A percentile compares a stretch with the other conserved stretches of the same genome.
Evolutionary conservation across 768 basidiomycete genomes (phyloP).

Genomic region (Naganishia vaughanmartiniae): DNA sequence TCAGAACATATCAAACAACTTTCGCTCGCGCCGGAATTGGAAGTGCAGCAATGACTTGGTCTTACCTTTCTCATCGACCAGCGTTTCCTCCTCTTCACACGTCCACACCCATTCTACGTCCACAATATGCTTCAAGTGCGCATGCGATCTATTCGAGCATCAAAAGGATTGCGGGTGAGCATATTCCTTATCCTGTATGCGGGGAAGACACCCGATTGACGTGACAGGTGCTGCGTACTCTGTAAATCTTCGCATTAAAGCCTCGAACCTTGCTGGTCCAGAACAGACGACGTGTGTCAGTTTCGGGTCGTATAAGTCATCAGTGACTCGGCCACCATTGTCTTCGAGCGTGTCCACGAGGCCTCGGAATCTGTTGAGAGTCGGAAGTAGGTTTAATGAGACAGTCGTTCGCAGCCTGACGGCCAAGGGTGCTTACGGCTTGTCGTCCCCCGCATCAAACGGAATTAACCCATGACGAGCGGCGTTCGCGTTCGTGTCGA

Average conservation of each 20-base stretch:
- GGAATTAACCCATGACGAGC: slow-evolving; percentile 60
- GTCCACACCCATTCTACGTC: slow-evolving; percentile 73
- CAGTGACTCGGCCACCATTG: slow-evolving; percentile 69
- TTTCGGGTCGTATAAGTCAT: slow-evolving; percentile 68
- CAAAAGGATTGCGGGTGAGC: not conserved
- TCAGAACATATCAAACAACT: not conserved
- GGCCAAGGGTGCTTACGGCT: slow-evolving; percentile 7
- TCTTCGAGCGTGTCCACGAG: slow-evolving; percentile 55
- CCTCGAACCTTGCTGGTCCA: slow-evolving; percentile 66
- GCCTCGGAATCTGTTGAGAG: slow-evolving; percentile 57
- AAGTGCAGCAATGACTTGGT: not conserved
- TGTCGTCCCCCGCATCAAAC: slow-evolving; percentile 2
- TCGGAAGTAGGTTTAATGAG: not conserved
- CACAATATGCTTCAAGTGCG: slow-evolving; percentile 74
- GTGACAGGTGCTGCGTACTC: slow-evolving; percentile 71
- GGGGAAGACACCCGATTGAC: not conserved
- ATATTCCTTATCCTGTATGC: slow-evolving; percentile 39
- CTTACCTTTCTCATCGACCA: slow-evolving; percentile 79
- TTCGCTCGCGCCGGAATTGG: not conserved
- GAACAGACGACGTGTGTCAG: slow-evolving; percentile 83
- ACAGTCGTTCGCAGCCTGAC: not conserved
- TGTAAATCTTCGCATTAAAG: slow-evolving; percentile 63
- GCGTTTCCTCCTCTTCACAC: slow-evolving; percentile 75
- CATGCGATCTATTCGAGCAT: slow-evolving; percentile 64
- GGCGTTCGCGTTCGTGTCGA: slow-evolving; percentile 78